phyloP scores from a whole-genome alignment of 345 rosid genomes.

The Salix viminalis region DNA sequence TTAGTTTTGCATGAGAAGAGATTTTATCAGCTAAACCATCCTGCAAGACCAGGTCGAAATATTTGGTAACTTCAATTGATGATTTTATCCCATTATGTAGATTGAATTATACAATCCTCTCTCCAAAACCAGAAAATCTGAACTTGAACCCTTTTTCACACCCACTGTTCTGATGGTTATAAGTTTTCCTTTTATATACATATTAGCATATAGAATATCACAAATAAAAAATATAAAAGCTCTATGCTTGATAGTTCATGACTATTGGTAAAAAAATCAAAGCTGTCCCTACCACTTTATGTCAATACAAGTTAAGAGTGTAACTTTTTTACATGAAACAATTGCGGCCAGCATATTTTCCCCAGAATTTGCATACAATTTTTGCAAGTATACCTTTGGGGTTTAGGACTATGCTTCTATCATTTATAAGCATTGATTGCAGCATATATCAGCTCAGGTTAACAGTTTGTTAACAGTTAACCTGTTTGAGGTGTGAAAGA shows the following conservation, averaged over 20 bases:
- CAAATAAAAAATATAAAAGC: neutral
- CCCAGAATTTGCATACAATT: neutral
- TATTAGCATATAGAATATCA: neutral
- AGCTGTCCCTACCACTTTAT: neutral
- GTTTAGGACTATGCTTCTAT: neutral
- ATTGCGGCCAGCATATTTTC: neutral
- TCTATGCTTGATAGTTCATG: neutral
- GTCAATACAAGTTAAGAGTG: neutral
- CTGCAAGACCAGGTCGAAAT: slow-evolving; percentile 40
- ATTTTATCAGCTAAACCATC: slow-evolving; percentile 44
- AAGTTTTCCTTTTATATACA: neutral
- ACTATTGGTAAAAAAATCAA: neutral
- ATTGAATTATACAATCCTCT: neutral
- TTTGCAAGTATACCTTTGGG: neutral
- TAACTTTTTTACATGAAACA: neutral
- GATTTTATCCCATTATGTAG: neutral
- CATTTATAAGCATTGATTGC: neutral
- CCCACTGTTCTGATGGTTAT: neutral
- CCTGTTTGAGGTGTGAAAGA: neutral
- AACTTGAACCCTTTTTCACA: neutral
- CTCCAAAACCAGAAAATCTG: neutral
- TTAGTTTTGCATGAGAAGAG: slow-evolving; percentile 36
- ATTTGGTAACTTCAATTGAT: neutral
- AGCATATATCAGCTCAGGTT: neutral
- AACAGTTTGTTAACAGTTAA: neutral